Percentiles rank a stretch among this genome's conserved stretches.
These are phyloP conservation scores for Aspergillaceae sp. DNA, from an alignment of 2,329 filamentous ascomycete species.

Conservation along the genomic window DNA sequence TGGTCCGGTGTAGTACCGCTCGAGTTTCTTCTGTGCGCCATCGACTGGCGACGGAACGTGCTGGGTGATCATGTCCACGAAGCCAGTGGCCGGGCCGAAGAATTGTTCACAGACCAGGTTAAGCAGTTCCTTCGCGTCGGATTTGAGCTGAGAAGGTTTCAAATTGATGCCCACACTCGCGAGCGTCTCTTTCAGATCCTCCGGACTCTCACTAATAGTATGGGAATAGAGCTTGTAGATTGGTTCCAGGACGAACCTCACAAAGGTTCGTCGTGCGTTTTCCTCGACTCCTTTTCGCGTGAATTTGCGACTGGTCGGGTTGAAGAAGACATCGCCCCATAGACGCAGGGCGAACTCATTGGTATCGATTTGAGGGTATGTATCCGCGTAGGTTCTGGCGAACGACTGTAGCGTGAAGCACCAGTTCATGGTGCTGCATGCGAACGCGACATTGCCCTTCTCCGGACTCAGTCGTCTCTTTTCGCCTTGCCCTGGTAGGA, in stretches of 20 bases:
- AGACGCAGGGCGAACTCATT: conserved; percentile 75
- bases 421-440: conserved; percentile 89
- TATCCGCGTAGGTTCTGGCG: conserved; percentile 90
- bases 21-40: conserved; percentile 65
- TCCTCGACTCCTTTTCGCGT: conserved; percentile 80
- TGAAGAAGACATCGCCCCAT: conserved; percentile 97
- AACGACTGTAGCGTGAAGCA: conserved; percentile 93
- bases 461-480: conserved; percentile 80
- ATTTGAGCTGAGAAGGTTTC: conserved; percentile 87
- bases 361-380: conserved; percentile 70
- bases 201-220: conserved; percentile 81
- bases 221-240: conserved; percentile 97
- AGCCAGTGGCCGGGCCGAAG: conserved; percentile 79
- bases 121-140: conserved; percentile 79
- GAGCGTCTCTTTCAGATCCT: conserved; percentile 72
- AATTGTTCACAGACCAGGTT: conserved; percentile 90
- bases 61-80: conserved; percentile 89
- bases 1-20: conserved; percentile 87
- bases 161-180: conserved; percentile 70
- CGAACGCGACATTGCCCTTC: conserved; percentile 96
- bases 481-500: conserved; percentile 71
- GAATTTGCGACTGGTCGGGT: conserved; percentile 81
- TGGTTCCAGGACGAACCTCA: conserved; percentile 89
- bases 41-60: conserved; percentile 82
- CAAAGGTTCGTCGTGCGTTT: conserved; percentile 73